These are phyloP conservation scores for Tolypocladium sp. DNA, from an alignment of 2,329 filamentous ascomycete genomes.

Conservation along the genomic window DNA sequence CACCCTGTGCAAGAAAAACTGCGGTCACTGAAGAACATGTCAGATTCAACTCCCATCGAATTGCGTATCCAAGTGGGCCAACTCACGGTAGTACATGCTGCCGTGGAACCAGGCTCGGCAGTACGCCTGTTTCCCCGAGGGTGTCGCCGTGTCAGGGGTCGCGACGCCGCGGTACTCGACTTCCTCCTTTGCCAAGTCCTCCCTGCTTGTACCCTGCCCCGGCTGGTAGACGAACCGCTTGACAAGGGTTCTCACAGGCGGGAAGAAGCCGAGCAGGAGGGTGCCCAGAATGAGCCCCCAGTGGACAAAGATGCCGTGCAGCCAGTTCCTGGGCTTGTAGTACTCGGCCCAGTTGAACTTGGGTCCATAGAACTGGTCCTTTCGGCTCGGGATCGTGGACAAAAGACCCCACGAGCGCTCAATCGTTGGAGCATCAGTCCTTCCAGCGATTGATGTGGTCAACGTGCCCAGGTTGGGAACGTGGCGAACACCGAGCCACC, in stretches of 20 bases:
- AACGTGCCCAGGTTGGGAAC: conserved; percentile 45
- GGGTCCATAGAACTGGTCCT: conserved; percentile 46
- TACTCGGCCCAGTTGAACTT: conserved; percentile 52
- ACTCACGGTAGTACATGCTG: conserved; percentile 56
- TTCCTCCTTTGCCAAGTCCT: conserved; percentile 47
- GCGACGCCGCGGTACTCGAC: conserved; percentile 57
- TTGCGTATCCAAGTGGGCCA: neutral
- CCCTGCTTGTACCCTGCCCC: conserved; percentile 43
- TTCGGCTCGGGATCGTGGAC: conserved; percentile 31
- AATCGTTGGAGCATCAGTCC: conserved; percentile 44
- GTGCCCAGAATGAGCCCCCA: conserved; percentile 33
- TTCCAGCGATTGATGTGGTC: conserved; percentile 40
- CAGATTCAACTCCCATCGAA: neutral
- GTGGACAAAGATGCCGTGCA: conserved; percentile 41
- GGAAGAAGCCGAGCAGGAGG: conserved; percentile 32
- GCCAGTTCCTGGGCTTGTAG: conserved; percentile 37
- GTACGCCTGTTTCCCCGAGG: conserved; percentile 38
- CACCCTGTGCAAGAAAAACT: conserved; percentile 53
- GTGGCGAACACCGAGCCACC: conserved; percentile 38
- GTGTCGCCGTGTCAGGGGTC: conserved; percentile 43
- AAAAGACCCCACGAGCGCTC: conserved; percentile 56
- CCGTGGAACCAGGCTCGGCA: conserved; percentile 48
- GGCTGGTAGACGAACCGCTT: conserved; percentile 39
- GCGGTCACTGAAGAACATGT: conserved; percentile 46
- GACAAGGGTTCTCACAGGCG: conserved; percentile 35